Conservation (phyloP, 495 filamentous ascomycete genomes). For the Neurospora terricola region DNA sequence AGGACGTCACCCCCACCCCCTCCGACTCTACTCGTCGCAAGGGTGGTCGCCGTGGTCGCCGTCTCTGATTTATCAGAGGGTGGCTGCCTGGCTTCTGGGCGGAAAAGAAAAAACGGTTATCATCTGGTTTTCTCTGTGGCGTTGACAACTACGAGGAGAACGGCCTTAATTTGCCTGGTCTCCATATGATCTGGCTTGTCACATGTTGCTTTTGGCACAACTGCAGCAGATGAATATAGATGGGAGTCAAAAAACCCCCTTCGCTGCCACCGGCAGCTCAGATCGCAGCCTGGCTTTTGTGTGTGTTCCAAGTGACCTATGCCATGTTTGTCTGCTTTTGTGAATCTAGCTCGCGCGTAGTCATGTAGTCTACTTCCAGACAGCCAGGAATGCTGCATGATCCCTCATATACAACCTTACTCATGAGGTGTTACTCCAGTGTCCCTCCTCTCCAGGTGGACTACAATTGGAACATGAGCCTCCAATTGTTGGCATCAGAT, state of each 20-base stretch:
- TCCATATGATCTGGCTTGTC: constrained; percentile 43
- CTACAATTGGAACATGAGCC: not conserved
- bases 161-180: constrained; percentile 56
- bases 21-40: constrained; percentile 98
- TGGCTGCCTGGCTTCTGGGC: constrained; percentile 25
- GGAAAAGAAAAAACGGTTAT: constrained; percentile 26
- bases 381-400: not conserved
- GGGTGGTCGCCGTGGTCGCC: constrained; percentile 99
- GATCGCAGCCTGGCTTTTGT: not conserved
- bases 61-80: constrained; percentile 57
- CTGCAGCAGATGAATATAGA: constrained; percentile 32
- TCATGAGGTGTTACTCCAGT: not conserved
- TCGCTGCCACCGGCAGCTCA: not conserved
- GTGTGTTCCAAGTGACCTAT: not conserved
- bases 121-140: constrained; percentile 41
- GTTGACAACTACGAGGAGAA: constrained; percentile 60
- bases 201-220: constrained; percentile 44
- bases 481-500: not conserved
- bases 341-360: not conserved
- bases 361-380: not conserved
- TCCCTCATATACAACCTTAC: not conserved
- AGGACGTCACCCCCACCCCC: constrained; percentile 98
- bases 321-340: not conserved
- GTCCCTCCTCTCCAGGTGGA: not conserved
- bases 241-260: constrained; percentile 17